phyloP scores from a whole-genome alignment of 2,329 filamentous ascomycete genomes.

The Fonsecaea pedrosoi region DNA sequence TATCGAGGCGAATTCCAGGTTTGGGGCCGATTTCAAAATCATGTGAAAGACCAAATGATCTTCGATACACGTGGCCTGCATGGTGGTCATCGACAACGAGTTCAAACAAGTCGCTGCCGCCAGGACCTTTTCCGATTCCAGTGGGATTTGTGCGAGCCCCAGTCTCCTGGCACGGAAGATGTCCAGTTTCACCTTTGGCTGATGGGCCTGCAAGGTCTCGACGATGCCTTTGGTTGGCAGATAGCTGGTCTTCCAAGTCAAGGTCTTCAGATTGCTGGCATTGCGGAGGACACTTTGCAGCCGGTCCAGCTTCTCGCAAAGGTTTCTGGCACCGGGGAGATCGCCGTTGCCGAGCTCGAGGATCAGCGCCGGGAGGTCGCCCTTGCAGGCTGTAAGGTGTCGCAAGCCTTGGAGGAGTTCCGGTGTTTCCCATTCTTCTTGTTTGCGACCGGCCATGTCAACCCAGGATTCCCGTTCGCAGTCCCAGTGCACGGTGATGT shows the following conservation, averaged over 20 bases:
- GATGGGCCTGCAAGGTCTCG: slow-evolving; percentile 25
- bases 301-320: background rate
- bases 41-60: slow-evolving; percentile 18
- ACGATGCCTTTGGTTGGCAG: slow-evolving; percentile 13
- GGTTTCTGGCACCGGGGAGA: background rate
- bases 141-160: background rate
- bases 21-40: slow-evolving; percentile 26
- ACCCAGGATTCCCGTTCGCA: slow-evolving; percentile 1
- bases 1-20: slow-evolving; percentile 28
- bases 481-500: slow-evolving; percentile 24
- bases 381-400: slow-evolving; percentile 22
- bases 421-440: slow-evolving; percentile 16
- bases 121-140: slow-evolving; percentile 9
- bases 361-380: background rate
- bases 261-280: slow-evolving; percentile 27
- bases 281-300: slow-evolving; percentile 20
- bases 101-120: slow-evolving; percentile 7
- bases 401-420: slow-evolving; percentile 28
- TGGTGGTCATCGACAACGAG: slow-evolving; percentile 17
- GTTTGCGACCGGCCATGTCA: background rate
- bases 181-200: slow-evolving; percentile 30
- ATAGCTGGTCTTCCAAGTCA: slow-evolving; percentile 25
- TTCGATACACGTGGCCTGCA: background rate
- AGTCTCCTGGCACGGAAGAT: slow-evolving; percentile 16
- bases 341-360: background rate